Conservation (phyloP, 176 grass and related monocot genomes). For the Avena atlantica region DNA sequence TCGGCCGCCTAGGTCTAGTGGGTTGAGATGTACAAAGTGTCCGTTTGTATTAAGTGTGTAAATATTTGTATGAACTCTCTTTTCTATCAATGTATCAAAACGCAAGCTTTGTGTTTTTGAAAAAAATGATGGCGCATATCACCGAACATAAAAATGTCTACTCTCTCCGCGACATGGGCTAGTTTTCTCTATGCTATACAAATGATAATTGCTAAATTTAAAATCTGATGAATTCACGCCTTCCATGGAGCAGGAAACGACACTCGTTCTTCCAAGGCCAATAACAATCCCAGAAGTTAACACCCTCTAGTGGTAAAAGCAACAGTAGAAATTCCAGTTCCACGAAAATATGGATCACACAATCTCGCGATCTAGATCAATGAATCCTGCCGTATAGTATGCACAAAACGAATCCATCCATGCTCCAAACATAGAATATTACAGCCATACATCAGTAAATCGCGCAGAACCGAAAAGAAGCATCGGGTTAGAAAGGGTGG, state of each 20-base stretch:
- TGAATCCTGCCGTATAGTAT: neutral
- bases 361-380: neutral
- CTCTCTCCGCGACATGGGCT: neutral
- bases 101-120: too few relatives aligned
- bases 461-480: neutral
- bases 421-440: neutral
- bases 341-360: conserved; percentile 1
- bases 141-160: neutral
- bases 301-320: neutral
- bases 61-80: too few relatives aligned
- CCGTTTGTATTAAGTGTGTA: too few relatives aligned
- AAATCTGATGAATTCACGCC: conserved; percentile 8
- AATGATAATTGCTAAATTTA: neutral
- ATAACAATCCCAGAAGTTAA: conserved; percentile 1
- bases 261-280: neutral
- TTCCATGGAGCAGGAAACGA: conserved; percentile 6
- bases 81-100: too few relatives aligned
- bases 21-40: too few relatives aligned
- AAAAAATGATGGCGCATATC: neutral
- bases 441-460: neutral
- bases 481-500: neutral
- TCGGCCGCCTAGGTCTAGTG: too few relatives aligned
- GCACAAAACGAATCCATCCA: neutral
- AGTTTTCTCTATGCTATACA: neutral
- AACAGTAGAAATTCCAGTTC: conserved; percentile 7